phyloP scores from a whole-genome alignment of 768 basidiomycete genomes.

The Gymnopilus junonius region DNA sequence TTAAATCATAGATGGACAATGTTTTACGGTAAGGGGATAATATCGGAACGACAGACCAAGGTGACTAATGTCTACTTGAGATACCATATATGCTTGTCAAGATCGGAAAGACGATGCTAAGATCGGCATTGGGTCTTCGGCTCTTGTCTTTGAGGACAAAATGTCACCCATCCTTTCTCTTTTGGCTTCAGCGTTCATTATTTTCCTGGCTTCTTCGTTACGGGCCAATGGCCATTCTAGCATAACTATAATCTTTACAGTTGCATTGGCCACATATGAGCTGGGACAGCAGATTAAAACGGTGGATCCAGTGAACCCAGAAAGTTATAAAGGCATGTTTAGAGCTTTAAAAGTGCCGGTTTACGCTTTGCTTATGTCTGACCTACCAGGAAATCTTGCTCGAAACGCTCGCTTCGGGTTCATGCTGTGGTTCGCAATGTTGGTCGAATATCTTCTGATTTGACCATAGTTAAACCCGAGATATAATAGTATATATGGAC shows the following conservation, averaged over 20 bases:
- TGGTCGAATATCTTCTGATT: neutral
- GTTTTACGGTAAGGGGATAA: slow-evolving; percentile 5
- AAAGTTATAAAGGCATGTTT: neutral
- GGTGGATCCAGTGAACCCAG: neutral
- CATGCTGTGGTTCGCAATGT: neutral
- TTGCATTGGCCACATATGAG: neutral
- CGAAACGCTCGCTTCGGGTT: neutral
- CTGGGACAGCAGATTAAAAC: neutral
- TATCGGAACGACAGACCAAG: too few species aligned
- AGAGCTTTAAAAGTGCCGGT: neutral
- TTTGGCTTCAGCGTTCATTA: neutral
- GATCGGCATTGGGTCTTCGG: slow-evolving; percentile 1
- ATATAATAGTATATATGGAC: too few species aligned
- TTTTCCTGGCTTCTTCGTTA: neutral
- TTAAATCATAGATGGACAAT: neutral
- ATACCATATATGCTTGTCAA: slow-evolving; percentile 3
- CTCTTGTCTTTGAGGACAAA: neutral
- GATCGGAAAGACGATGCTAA: neutral
- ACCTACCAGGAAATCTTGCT: neutral
- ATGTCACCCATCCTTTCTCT: neutral
- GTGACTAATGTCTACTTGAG: too few species aligned
- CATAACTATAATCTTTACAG: too few species aligned
- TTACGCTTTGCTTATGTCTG: neutral
- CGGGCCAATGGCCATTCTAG: neutral
- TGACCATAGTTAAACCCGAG: too few species aligned